phyloP scores from a whole-genome alignment of 257 asterid species.

The Solanum microdontum region DNA sequence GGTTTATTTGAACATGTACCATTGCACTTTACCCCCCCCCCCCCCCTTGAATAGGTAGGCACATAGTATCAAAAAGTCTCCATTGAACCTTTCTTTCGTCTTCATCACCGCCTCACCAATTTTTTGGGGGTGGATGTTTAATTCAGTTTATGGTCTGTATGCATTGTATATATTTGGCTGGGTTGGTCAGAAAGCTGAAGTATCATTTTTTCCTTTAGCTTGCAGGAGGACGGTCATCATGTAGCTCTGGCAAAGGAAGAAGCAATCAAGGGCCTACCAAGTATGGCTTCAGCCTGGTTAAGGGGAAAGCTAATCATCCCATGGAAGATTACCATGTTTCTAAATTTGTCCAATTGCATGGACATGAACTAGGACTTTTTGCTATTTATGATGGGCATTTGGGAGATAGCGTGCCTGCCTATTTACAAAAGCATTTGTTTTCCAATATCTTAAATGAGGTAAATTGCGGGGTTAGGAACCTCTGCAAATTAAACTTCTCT shows the following conservation, averaged over 20 bases:
- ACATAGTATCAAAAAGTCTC: not conserved
- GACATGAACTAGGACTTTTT: constrained; percentile 70
- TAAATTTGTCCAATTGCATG: constrained; percentile 48
- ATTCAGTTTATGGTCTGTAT: not conserved
- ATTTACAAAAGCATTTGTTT: constrained; percentile 78
- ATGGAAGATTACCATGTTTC: constrained; percentile 98
- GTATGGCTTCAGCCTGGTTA: constrained; percentile 69
- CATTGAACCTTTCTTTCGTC: not conserved
- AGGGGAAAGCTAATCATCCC: constrained; percentile 91
- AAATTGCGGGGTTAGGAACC: constrained; percentile 3
- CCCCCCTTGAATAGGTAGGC: not conserved
- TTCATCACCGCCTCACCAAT: not conserved
- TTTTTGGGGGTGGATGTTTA: no score
- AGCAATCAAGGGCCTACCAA: constrained; percentile 44
- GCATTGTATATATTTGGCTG: not conserved
- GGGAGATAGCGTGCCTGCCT: constrained; percentile 85
- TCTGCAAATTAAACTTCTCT: not conserved
- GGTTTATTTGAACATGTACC: not conserved
- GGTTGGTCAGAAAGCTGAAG: not conserved
- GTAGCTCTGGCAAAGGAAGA: constrained; percentile 74
- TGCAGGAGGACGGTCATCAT: constrained; percentile 45
- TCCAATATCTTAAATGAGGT: constrained; percentile 85
- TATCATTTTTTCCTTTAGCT: constrained; percentile 25
- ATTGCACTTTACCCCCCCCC: not conserved
- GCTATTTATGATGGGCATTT: constrained; percentile 88